Evolutionary conservation across 2,329 filamentous ascomycete genomes (phyloP).

Genomic region (Mariannaea sp.): DNA sequence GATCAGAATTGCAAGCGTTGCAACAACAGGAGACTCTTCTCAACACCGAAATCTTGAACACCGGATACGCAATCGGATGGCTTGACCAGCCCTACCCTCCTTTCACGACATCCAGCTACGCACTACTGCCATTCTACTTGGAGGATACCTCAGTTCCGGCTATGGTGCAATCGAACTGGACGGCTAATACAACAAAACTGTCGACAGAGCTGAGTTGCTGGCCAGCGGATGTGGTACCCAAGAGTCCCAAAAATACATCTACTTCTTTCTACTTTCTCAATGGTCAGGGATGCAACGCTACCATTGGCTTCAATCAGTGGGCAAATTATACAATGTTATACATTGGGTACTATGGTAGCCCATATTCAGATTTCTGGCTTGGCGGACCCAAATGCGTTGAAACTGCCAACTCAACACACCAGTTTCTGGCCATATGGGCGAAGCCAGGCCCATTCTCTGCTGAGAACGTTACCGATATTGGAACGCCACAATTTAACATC

Average conservation of each 20-base stretch:
- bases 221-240: slow-evolving; percentile 37
- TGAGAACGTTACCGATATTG: too few relatives aligned
- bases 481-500: slow-evolving; percentile 24
- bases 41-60: slow-evolving; percentile 49
- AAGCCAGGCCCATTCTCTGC: neutral
- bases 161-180: slow-evolving; percentile 33
- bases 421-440: slow-evolving; percentile 44
- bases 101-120: slow-evolving; percentile 51
- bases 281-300: slow-evolving; percentile 45
- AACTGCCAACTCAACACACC: slow-evolving; percentile 37
- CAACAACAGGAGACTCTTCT: slow-evolving; percentile 18
- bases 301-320: slow-evolving; percentile 17
- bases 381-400: slow-evolving; percentile 39
- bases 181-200: slow-evolving; percentile 37
- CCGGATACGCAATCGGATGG: slow-evolving; percentile 52
- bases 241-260: too few relatives aligned
- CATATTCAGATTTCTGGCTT: slow-evolving; percentile 42
- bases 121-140: slow-evolving; percentile 49
- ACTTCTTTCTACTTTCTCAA: slow-evolving; percentile 43
- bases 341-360: slow-evolving; percentile 47
- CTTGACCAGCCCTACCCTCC: slow-evolving; percentile 49
- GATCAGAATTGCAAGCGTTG: slow-evolving; percentile 28
- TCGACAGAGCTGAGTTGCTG: slow-evolving; percentile 48
- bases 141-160: neutral
- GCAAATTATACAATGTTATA: slow-evolving; percentile 45